Conservation (phyloP, 225 moss, liverwort and hornwort genomes). For the Pleurozium schreberi region DNA sequence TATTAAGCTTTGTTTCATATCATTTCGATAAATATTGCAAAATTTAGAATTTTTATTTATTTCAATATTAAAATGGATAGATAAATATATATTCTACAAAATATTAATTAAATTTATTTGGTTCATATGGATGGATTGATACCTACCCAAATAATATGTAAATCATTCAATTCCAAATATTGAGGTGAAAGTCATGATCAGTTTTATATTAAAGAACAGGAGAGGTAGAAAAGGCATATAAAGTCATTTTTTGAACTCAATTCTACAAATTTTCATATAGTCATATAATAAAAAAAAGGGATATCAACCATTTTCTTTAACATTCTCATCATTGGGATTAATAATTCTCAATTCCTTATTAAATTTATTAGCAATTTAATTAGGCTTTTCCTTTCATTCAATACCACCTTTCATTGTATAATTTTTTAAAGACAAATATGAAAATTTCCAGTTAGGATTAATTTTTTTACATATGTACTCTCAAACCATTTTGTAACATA, state of each 20-base stretch:
- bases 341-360: background rate
- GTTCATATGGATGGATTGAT: too few species aligned
- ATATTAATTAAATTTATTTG: background rate
- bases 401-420: accelerated
- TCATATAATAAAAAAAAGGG: accelerated
- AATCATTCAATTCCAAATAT: background rate
- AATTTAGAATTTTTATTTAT: background rate
- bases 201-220: background rate
- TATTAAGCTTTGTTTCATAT: accelerated
- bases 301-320: background rate
- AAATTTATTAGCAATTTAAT: too few species aligned
- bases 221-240: background rate
- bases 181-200: background rate
- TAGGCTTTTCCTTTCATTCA: background rate
- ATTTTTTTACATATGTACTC: background rate
- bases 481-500: background rate
- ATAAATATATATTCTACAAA: background rate
- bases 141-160: background rate
- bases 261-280: background rate
- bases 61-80: accelerated
- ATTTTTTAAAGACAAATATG: too few species aligned
- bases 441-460: background rate
- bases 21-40: background rate
- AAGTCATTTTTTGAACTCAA: background rate
- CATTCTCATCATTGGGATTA: background rate